Percentiles rank a stretch among this genome's conserved stretches.
phyloP scores from a whole-genome alignment of 2,329 filamentous ascomycete genomes.

The Penicillium sp. region DNA sequence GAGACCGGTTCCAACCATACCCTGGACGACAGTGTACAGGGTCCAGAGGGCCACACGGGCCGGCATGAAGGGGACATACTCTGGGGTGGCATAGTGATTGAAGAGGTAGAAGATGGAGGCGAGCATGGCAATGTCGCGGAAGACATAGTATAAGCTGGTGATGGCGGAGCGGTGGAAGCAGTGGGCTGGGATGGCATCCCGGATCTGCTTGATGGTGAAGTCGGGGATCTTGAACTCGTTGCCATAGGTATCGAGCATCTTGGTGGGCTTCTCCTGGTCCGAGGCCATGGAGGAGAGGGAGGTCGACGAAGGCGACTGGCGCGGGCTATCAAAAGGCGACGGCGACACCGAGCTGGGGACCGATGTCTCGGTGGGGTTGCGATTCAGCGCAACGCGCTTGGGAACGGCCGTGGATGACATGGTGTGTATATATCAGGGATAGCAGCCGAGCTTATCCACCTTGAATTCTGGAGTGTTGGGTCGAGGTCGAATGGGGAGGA shows the following conservation, averaged over 20 bases:
- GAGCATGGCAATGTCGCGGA: constrained; percentile 75
- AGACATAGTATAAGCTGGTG: constrained; percentile 79
- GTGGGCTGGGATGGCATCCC: constrained; percentile 95
- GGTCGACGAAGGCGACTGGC: constrained; percentile 75
- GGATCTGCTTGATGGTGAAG: constrained; percentile 97
- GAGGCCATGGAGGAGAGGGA: constrained; percentile 90
- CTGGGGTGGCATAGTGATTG: constrained; percentile 87
- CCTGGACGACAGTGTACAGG: constrained; percentile 80
- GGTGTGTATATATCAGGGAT: constrained; percentile 1
- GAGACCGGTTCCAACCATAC: constrained; percentile 87
- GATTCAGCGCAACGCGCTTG: constrained; percentile 54
- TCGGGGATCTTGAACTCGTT: constrained; percentile 93
- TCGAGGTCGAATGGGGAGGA: neutral
- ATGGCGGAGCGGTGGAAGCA: constrained; percentile 87
- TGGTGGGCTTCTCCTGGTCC: constrained; percentile 56
- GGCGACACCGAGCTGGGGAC: constrained; percentile 57
- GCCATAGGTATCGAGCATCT: constrained; percentile 88
- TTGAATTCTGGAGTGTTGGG: neutral
- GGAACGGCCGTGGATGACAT: constrained; percentile 58
- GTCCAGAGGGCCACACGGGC: constrained; percentile 68
- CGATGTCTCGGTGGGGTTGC: constrained; percentile 60
- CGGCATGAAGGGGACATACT: constrained; percentile 72
- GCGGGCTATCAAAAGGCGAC: constrained; percentile 64
- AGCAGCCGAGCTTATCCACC: neutral
- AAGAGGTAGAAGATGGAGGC: constrained; percentile 81